These are phyloP conservation scores for Musa balbisiana DNA, from an alignment of 202 grass and related monocot species.

Conservation along the genomic window DNA sequence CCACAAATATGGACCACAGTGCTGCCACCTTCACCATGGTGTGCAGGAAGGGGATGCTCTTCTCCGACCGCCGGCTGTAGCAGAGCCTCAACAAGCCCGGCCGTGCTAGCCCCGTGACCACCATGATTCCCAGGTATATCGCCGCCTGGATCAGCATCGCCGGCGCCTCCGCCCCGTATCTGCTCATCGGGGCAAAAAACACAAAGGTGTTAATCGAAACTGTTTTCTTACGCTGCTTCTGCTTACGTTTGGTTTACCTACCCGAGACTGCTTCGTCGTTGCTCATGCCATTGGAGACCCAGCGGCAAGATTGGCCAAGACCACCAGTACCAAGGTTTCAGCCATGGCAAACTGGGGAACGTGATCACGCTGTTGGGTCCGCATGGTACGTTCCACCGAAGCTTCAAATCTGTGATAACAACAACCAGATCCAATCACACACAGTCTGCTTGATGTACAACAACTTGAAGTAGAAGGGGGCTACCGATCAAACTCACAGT, in stretches of 20 bases:
- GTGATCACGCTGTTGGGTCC: slow-evolving; percentile 32
- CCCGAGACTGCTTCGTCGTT: slow-evolving; percentile 47
- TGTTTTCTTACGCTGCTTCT: too few relatives aligned
- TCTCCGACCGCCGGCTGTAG: slow-evolving; percentile 72
- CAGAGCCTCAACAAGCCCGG: slow-evolving; percentile 76
- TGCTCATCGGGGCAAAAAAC: slow-evolving; percentile 25
- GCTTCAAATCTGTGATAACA: slow-evolving; percentile 36
- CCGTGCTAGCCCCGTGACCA: slow-evolving; percentile 53
- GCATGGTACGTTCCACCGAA: too few relatives aligned
- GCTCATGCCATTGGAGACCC: slow-evolving; percentile 78
- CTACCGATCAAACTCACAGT: slow-evolving; percentile 44
- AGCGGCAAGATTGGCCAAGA: slow-evolving; percentile 83
- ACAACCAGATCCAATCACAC: slow-evolving; percentile 13
- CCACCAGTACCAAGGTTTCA: slow-evolving; percentile 97
- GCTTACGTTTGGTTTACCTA: too few relatives aligned
- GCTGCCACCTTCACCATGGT: slow-evolving; percentile 53
- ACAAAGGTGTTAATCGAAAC: neutral
- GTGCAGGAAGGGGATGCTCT: slow-evolving; percentile 49
- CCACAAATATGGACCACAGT: slow-evolving; percentile 54
- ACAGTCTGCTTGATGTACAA: too few relatives aligned
- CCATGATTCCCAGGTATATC: slow-evolving; percentile 67
- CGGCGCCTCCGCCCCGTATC: slow-evolving; percentile 61
- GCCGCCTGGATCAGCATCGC: slow-evolving; percentile 58
- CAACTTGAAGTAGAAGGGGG: too few relatives aligned
- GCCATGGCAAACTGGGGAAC: slow-evolving; percentile 77